Conservation (phyloP, 139 green algal species). For the Coccomyxa sp. region DNA sequence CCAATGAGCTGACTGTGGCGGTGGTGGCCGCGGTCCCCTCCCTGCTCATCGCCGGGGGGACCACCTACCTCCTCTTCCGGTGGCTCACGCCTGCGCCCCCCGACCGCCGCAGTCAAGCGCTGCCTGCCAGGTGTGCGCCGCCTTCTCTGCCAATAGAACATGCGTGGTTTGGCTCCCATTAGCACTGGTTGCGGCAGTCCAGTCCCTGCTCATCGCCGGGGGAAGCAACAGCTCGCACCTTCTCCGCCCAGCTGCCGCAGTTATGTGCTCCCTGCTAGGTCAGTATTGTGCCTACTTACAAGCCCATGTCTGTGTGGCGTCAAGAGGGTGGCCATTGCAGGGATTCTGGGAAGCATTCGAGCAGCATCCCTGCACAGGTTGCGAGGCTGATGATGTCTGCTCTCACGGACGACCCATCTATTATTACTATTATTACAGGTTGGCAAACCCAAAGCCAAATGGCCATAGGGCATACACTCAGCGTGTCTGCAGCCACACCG, state of each 20-base stretch:
- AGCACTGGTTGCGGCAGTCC: constrained; percentile 66
- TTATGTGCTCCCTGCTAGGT: constrained; percentile 53
- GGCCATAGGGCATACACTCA: no score
- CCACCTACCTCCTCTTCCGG: constrained; percentile 20
- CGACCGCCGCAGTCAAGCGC: constrained; percentile 51
- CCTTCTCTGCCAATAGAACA: not conserved
- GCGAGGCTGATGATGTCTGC: not conserved
- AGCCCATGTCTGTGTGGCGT: not conserved
- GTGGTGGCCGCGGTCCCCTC: constrained; percentile 71
- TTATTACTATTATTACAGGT: no score
- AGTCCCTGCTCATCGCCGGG: constrained; percentile 56
- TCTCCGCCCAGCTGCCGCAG: constrained; percentile 46
- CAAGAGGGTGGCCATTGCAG: not conserved
- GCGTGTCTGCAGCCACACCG: no score
- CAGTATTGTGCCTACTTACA: not conserved
- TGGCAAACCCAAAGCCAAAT: no score
- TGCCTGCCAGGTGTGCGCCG: constrained; percentile 38
- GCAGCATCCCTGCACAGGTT: not conserved
- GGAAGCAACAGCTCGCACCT: constrained; percentile 37
- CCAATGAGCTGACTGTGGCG: constrained; percentile 85
- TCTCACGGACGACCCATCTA: no score
- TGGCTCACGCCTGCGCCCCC: constrained; percentile 47
- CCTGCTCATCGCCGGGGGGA: constrained; percentile 47
- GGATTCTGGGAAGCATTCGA: not conserved
- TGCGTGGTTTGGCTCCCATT: constrained; percentile 52